phyloP scores from a whole-genome alignment of 2,329 filamentous ascomycete genomes.

The Pestalotiopsis sp. region DNA sequence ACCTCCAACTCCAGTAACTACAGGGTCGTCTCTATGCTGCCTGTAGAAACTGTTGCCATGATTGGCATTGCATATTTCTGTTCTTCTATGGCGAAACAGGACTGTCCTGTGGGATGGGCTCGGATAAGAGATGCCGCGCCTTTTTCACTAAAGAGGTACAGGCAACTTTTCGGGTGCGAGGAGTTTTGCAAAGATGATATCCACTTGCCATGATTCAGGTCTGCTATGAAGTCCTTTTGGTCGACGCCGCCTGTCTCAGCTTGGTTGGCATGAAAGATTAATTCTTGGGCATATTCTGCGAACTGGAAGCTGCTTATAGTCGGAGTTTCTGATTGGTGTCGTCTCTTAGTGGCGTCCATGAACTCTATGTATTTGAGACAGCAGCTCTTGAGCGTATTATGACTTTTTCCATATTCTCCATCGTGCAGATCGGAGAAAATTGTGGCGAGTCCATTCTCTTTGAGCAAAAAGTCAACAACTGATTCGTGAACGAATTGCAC shows the following conservation, averaged over 20 bases:
- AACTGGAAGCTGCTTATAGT: conserved; percentile 15
- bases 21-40: background rate
- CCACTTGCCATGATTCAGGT: conserved; percentile 10
- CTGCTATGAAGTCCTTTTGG: conserved; percentile 14
- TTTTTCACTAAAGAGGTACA: conserved; percentile 17
- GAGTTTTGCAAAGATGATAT: conserved; percentile 11
- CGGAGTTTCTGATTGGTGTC: background rate
- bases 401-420: conserved; percentile 33
- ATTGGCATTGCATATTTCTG: background rate
- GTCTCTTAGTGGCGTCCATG: background rate
- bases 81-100: background rate
- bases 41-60: background rate
- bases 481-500: conserved; percentile 58
- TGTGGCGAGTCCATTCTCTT: conserved; percentile 28
- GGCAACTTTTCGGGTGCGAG: conserved; percentile 9
- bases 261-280: conserved; percentile 17
- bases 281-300: conserved; percentile 11
- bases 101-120: background rate
- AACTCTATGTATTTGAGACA: conserved; percentile 8
- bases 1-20: background rate
- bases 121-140: background rate
- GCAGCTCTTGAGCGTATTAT: conserved; percentile 45
- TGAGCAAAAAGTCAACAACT: conserved; percentile 47
- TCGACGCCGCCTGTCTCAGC: conserved; percentile 10
- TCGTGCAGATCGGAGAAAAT: conserved; percentile 32